phyloP scores from a whole-genome alignment of 2,329 filamentous ascomycete genomes.

The Arthrocladium fulminans region DNA sequence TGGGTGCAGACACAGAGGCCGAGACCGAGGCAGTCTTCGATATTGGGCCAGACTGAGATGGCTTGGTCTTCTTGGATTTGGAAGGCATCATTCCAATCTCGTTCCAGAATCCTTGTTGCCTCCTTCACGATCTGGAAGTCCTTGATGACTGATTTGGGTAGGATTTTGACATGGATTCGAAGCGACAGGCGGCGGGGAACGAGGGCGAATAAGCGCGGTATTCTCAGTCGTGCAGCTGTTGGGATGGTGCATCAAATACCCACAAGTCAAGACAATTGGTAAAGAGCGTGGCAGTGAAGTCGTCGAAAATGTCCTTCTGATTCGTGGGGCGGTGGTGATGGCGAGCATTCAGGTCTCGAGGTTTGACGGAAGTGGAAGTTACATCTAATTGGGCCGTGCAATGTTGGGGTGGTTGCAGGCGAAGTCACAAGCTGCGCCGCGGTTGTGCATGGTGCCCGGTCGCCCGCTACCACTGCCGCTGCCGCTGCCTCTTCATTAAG shows the following conservation, averaged over 20 bases:
- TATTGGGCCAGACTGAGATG: conserved; percentile 13
- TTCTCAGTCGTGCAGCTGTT: not conserved
- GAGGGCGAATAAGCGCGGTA: conserved; percentile 2
- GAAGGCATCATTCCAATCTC: conserved; percentile 18
- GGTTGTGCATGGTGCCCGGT: not conserved
- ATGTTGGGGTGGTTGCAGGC: not conserved
- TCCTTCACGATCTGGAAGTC: not conserved
- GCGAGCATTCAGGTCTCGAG: not conserved
- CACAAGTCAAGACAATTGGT: not conserved
- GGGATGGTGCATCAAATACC: too few relatives aligned
- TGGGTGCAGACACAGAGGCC: not conserved
- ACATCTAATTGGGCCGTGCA: not conserved
- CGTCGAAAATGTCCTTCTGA: not conserved
- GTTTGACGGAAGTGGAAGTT: not conserved
- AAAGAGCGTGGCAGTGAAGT: conserved; percentile 7
- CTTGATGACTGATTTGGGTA: not conserved
- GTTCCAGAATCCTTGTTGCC: not conserved
- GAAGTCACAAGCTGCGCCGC: not conserved
- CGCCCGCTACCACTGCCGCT: conserved; percentile 1
- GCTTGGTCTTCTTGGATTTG: conserved; percentile 19
- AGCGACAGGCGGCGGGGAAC: conserved; percentile 6
- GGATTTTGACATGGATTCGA: conserved; percentile 3
- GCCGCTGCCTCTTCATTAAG: not conserved
- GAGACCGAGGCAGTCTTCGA: too few relatives aligned
- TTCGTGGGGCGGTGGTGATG: conserved; percentile 1